These are phyloP conservation scores for Cytospora chrysosperma DNA, from an alignment of 2,329 filamentous ascomycete genomes.

Conservation along the genomic window DNA sequence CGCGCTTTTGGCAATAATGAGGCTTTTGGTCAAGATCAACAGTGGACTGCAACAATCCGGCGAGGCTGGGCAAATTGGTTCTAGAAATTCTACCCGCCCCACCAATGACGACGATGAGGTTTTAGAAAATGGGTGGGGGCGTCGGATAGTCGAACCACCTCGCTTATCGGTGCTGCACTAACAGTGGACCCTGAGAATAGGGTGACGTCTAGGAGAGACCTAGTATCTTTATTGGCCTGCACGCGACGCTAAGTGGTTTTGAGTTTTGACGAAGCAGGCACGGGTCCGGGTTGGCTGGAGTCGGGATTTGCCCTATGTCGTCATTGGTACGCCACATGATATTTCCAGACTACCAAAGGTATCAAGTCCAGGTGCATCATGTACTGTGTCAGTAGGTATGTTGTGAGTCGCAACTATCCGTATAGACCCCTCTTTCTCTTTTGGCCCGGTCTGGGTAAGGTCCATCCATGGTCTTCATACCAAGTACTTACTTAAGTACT, in stretches of 20 bases:
- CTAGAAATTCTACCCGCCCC: slow-evolving; percentile 21
- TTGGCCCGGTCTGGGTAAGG: not conserved
- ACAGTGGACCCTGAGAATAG: slow-evolving; percentile 19
- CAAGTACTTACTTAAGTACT: too few relatives aligned
- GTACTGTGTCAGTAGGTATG: not conserved
- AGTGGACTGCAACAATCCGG: slow-evolving; percentile 15
- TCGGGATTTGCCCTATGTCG: slow-evolving; percentile 15
- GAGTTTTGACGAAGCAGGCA: slow-evolving; percentile 16
- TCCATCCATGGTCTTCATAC: not conserved
- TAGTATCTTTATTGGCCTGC: slow-evolving; percentile 2
- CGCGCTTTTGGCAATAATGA: too few relatives aligned
- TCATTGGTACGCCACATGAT: slow-evolving; percentile 18
- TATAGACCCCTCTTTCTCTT: not conserved
- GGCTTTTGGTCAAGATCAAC: not conserved
- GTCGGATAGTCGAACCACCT: not conserved
- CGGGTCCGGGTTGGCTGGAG: slow-evolving; percentile 2
- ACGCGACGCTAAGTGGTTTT: slow-evolving; percentile 14
- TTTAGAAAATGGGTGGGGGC: not conserved
- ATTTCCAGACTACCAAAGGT: not conserved
- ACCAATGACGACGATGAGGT: slow-evolving; percentile 23
- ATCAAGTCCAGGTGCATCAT: not conserved
- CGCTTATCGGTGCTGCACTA: slow-evolving; percentile 8
- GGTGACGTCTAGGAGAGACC: slow-evolving; percentile 4
- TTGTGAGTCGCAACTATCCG: not conserved
- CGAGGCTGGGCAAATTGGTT: slow-evolving; percentile 17